A percentile compares a stretch with the other conserved stretches of the same genome.
These are phyloP conservation scores for Taphrina pruni DNA, from an alignment of 1,139 yeast genomes.

Conservation along the genomic window DNA sequence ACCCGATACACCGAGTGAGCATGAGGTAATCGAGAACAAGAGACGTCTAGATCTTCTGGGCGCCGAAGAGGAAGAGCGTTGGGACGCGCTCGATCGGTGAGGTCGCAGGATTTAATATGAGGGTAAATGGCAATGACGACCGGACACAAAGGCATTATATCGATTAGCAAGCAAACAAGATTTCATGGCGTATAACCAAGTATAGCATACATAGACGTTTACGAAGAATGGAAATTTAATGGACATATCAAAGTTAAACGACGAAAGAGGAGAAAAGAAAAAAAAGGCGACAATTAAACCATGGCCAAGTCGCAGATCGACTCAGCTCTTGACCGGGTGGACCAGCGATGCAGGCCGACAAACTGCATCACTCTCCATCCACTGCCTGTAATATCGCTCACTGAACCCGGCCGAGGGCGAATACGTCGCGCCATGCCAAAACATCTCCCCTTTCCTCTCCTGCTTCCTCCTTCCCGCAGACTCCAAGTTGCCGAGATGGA, in stretches of 20 bases:
- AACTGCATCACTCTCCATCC: background rate
- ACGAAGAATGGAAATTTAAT: too few relatives aligned
- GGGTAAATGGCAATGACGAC: too few relatives aligned
- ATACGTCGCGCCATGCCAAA: conserved; percentile 26
- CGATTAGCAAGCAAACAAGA: too few relatives aligned
- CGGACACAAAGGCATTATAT: too few relatives aligned
- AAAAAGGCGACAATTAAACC: too few relatives aligned
- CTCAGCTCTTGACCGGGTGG: conserved; percentile 13
- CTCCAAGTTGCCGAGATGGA: conserved; percentile 15
- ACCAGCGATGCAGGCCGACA: conserved; percentile 21
- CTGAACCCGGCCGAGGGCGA: background rate
- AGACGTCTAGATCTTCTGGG: conserved; percentile 6
- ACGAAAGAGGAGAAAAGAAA: too few relatives aligned
- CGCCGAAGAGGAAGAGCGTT: conserved; percentile 35
- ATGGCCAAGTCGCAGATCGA: too few relatives aligned
- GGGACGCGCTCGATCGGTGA: conserved; percentile 28
- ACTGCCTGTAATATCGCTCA: conserved; percentile 7
- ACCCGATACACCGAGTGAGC: background rate
- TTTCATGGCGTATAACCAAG: too few relatives aligned
- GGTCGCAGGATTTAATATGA: background rate
- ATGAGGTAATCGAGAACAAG: background rate
- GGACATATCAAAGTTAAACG: too few relatives aligned
- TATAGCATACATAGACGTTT: too few relatives aligned
- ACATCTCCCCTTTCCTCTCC: background rate
- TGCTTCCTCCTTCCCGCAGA: background rate